phyloP scores from a whole-genome alignment of 2,329 filamentous ascomycete species.

The Phyllosticta citriasiana region DNA sequence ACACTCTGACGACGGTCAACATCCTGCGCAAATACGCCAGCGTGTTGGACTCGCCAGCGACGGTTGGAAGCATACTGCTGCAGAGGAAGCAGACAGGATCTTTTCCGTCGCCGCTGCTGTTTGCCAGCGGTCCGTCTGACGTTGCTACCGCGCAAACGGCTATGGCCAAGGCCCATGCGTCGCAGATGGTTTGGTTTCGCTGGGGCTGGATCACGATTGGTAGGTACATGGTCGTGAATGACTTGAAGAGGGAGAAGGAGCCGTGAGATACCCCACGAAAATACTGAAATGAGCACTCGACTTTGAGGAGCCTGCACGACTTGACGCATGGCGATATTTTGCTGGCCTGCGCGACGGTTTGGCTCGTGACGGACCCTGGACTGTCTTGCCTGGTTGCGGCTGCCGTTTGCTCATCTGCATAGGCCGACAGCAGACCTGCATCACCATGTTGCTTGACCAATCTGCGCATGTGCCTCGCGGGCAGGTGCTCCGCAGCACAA shows the following conservation, averaged over 20 bases:
- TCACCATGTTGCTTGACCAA: too few species aligned
- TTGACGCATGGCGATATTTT: too few species aligned
- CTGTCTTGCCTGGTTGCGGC: too few species aligned
- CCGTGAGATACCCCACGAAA: slow-evolving; percentile 6
- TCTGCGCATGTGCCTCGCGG: too few species aligned
- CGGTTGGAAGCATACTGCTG: slow-evolving; percentile 49
- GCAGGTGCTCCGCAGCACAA: too few species aligned
- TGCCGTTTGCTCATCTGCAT: too few species aligned
- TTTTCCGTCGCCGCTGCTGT: slow-evolving; percentile 51
- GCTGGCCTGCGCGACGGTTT: too few species aligned
- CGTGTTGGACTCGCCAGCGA: slow-evolving; percentile 65
- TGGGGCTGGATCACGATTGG: slow-evolving; percentile 91
- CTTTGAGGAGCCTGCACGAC: background rate
- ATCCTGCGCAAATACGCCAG: slow-evolving; percentile 72
- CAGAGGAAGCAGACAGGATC: slow-evolving; percentile 42
- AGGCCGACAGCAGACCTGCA: too few species aligned
- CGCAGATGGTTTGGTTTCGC: slow-evolving; percentile 98
- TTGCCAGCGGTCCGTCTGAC: slow-evolving; percentile 55
- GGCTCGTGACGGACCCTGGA: too few species aligned
- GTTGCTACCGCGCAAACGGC: slow-evolving; percentile 65
- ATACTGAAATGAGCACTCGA: background rate
- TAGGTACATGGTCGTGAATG: slow-evolving; percentile 93
- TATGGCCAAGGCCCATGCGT: slow-evolving; percentile 83
- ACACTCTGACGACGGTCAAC: slow-evolving; percentile 67
- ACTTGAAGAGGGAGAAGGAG: slow-evolving; percentile 55